A percentile compares a stretch with the other conserved stretches of the same genome.
These are phyloP conservation scores for Cyclotella choctawhatcheeana DNA, from an alignment of 108 stramenopile species.

Conservation along the genomic window DNA sequence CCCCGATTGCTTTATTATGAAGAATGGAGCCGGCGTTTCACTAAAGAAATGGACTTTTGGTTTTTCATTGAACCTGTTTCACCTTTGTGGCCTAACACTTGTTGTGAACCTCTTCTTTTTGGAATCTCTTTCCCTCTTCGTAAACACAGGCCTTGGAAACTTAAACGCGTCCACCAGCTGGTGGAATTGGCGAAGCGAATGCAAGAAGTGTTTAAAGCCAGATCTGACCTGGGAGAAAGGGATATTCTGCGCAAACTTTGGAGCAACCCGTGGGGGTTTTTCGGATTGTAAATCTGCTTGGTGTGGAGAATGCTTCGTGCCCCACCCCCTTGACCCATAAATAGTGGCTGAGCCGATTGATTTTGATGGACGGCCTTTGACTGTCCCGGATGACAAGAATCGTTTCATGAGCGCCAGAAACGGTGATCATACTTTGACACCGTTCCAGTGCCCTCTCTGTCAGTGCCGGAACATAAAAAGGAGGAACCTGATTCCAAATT, in stretches of 20 bases:
- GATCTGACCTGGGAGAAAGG: conserved; percentile 2
- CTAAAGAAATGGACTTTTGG: conserved; percentile 16
- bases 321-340: conserved; percentile 1
- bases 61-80: conserved; percentile 1
- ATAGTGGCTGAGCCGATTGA: background rate
- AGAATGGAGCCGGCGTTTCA: conserved; percentile 14
- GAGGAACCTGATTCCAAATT: conserved; percentile 2
- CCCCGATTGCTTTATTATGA: conserved; percentile 6
- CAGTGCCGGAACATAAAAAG: conserved; percentile 15
- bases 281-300: conserved; percentile 10
- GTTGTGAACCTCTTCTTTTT: conserved; percentile 44
- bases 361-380: conserved; percentile 6
- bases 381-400: conserved; percentile 1
- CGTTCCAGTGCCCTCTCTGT: conserved; percentile 24
- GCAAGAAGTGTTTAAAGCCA: conserved; percentile 16
- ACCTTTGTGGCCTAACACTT: conserved; percentile 20
- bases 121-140: conserved; percentile 36
- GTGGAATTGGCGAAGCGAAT: conserved; percentile 15
- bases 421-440: conserved; percentile 4
- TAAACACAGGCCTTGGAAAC: conserved; percentile 26
- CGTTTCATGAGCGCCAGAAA: conserved; percentile 7
- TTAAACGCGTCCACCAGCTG: background rate
- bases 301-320: conserved; percentile 18
- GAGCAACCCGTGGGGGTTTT: background rate
- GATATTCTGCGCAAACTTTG: conserved; percentile 43